Conservation (phyloP, 805 yeast species). For the Cyberlindnera xylosilytica region DNA sequence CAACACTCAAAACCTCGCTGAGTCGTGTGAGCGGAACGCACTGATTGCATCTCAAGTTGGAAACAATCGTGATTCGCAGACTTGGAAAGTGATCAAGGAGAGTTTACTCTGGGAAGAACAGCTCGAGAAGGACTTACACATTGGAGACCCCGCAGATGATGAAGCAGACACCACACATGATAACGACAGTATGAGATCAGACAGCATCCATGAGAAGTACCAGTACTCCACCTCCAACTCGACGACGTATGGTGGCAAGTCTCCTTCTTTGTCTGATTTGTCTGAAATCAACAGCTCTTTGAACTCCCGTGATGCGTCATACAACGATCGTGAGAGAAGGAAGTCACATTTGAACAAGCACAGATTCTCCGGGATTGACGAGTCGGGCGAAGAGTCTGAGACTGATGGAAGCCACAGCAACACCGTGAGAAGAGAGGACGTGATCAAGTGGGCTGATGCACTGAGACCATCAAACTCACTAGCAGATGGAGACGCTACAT, state of each 20-base stretch:
- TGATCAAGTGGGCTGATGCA: conserved; percentile 24
- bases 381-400: conserved; percentile 19
- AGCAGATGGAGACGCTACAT: not conserved
- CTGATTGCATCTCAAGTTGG: conserved; percentile 50
- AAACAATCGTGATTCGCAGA: conserved; percentile 53
- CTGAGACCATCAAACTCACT: conserved; percentile 8
- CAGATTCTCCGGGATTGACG: conserved; percentile 19
- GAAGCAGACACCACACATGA: conserved; percentile 5
- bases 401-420: conserved; percentile 4
- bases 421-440: conserved; percentile 18
- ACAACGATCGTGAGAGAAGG: conserved; percentile 6
- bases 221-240: conserved; percentile 30
- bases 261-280: conserved; percentile 28
- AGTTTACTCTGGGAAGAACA: conserved; percentile 37
- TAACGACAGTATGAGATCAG: conserved; percentile 18
- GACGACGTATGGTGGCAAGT: conserved; percentile 25
- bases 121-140: conserved; percentile 12
- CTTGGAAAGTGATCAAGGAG: conserved; percentile 58
- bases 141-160: not conserved
- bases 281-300: conserved; percentile 24
- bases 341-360: conserved; percentile 17
- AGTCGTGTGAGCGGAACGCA: conserved; percentile 55
- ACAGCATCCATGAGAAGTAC: conserved; percentile 13
- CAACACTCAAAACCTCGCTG: conserved; percentile 44
- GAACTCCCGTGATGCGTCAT: conserved; percentile 15